Evolutionary conservation across 2,329 filamentous ascomycete species (phyloP), one percentile per base, ranked within the genome.

Genomic region (Hypoxylon sp.): DNA sequence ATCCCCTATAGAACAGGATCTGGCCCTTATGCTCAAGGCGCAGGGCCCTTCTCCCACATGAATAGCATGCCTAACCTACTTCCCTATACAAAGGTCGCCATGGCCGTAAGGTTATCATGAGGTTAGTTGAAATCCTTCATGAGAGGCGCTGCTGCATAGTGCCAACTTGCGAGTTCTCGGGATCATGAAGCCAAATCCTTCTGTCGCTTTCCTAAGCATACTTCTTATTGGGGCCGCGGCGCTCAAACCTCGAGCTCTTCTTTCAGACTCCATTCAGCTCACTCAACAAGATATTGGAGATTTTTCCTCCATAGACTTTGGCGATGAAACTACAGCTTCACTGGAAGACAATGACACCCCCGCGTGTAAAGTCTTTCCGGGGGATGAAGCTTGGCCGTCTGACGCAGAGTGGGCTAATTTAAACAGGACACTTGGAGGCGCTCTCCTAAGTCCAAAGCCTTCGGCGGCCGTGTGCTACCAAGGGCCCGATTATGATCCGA

Each of bases 391-490:
- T 1, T 78, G 76, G 76, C 76, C 76, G 2, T 52, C 60, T 1
- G 63, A 62, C 3, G 34, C 59, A 1, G 73, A 77, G 58, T 78
- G 76, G 78, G 48, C 53, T 1, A 60, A 32, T 5, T 60, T 79
- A 25, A 79, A 79, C 56, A 36, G 34, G 4, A 74, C 75, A 1
- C 60, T 78, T 2, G 70, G 59, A 3, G 78, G 78, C 4, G 73
- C 65, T 10, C 71, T 80, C 0, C 70, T 79, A 2, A 71, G 74
- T 14, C 78, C 78, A 1, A 63, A 69, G 2, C 79, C 78, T 1
- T 65, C 75, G 1, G 78, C 73, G 0, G 68, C 74, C 0, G 75
- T 70, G 3, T 80, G 79, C 46, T 80, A 80, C 51, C 67, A 58
- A 1, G 73, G 73, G 0, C 72, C 75, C 1, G 66, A 73, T 52